These are phyloP conservation scores for Neoboletus magnificus DNA, from an alignment of 768 basidiomycete genomes.

Conservation along the genomic window DNA sequence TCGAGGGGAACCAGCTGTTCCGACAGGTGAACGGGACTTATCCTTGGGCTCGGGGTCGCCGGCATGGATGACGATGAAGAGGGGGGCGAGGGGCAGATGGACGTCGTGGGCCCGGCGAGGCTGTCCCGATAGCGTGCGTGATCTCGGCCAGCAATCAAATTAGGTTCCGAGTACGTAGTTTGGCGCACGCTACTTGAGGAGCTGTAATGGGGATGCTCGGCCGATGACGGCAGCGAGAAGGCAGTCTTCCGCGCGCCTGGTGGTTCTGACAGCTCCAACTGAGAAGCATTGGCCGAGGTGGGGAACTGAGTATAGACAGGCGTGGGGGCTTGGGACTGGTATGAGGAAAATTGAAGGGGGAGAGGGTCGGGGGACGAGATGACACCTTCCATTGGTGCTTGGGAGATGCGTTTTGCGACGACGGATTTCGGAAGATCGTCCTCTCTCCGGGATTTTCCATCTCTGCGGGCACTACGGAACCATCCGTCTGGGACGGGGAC, in stretches of 20 bases:
- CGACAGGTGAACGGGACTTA: constrained; percentile 19
- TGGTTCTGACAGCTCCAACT: constrained; percentile 24
- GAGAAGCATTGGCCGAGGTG: constrained; percentile 28
- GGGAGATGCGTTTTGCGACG: constrained; percentile 37
- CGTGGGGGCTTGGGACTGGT: constrained; percentile 20
- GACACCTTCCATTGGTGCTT: constrained; percentile 32
- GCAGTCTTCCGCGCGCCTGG: constrained; percentile 23
- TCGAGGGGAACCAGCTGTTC: constrained; percentile 59
- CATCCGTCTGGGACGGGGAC: constrained; percentile 69
- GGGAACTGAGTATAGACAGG: constrained; percentile 32
- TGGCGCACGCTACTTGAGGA: constrained; percentile 22
- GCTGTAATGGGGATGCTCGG: constrained; percentile 21
- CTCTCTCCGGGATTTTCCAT: constrained; percentile 45
- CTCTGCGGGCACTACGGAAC: constrained; percentile 75
- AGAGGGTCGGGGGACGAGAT: constrained; percentile 18
- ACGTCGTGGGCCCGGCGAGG: constrained; percentile 20
- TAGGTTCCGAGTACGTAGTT: constrained; percentile 34
- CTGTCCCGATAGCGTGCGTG: constrained; percentile 23
- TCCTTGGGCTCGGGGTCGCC: constrained; percentile 34
- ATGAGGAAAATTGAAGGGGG: constrained; percentile 19
- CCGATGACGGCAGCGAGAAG: constrained; percentile 31
- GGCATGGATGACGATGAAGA: constrained; percentile 40
- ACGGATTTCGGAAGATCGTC: constrained; percentile 47
- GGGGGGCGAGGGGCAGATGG: constrained; percentile 30
- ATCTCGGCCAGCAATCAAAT: constrained; percentile 18